phyloP scores from a whole-genome alignment of 345 rosid species.

The Mallotus nudiflorus region DNA sequence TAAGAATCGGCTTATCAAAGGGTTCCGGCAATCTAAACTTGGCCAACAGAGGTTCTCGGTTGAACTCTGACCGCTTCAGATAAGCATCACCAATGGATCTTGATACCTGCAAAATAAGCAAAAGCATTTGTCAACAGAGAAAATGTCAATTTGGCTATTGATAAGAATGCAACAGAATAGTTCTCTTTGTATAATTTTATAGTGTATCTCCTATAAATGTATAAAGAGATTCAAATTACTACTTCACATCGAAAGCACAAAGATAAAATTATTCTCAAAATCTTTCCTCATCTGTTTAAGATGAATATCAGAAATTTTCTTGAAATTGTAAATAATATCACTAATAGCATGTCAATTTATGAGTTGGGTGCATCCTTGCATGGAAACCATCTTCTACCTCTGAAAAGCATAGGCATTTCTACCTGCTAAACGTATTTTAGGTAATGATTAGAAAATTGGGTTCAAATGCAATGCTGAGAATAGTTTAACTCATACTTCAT shows the following conservation, averaged over 20 bases:
- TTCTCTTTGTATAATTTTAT: not conserved
- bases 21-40: constrained; percentile 78
- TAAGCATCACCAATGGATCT: constrained; percentile 98
- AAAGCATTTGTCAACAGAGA: constrained; percentile 15
- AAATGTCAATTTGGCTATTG: not conserved
- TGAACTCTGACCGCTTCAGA: constrained; percentile 82
- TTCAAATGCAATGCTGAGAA: too few relatives aligned
- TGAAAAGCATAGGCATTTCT: not conserved
- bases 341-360: not conserved
- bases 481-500: too few relatives aligned
- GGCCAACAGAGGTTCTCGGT: constrained; percentile 74
- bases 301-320: not conserved
- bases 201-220: not conserved
- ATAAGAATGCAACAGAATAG: not conserved
- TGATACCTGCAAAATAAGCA: constrained; percentile 54
- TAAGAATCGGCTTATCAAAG: constrained; percentile 74
- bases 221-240: not conserved
- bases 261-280: not conserved
- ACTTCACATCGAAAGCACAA: not conserved
- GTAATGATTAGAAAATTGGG: not conserved
- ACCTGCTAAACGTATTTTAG: not conserved
- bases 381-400: not conserved
- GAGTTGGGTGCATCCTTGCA: not conserved
- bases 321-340: not conserved
- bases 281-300: not conserved